A percentile compares a stretch with the other conserved stretches of the same genome.
Conservation (phyloP, 306 rosid genomes). For the Sesbania bispinosa region DNA sequence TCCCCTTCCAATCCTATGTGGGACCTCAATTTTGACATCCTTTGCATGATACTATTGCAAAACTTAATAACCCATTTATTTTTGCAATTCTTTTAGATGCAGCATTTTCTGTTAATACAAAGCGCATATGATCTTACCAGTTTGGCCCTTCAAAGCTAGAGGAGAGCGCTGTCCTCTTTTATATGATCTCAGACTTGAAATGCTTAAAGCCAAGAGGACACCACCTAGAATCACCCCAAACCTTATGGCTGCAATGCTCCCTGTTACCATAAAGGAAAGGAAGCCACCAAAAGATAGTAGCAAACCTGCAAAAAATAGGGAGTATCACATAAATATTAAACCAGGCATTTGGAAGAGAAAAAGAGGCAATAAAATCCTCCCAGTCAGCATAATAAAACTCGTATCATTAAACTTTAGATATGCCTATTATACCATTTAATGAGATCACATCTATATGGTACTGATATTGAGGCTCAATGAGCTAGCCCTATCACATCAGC, state of each 20-base stretch:
- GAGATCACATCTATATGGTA: neutral
- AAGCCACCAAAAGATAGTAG: constrained; percentile 84
- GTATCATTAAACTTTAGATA: neutral
- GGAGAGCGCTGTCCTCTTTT: constrained; percentile 58
- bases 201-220: constrained; percentile 62
- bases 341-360: neutral
- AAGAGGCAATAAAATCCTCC: neutral
- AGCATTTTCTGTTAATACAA: neutral
- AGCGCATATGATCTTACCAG: constrained; percentile 55
- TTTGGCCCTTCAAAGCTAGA: constrained; percentile 73
- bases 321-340: constrained; percentile 26
- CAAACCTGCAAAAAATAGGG: constrained; percentile 61
- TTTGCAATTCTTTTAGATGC: neutral
- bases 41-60: neutral
- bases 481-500: neutral
- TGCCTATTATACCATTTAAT: neutral
- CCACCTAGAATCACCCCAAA: constrained; percentile 93
- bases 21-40: neutral
- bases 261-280: constrained; percentile 82
- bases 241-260: constrained; percentile 74
- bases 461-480: neutral
- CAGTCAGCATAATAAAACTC: neutral
- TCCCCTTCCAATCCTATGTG: neutral
- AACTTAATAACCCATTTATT: neutral
- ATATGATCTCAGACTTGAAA: constrained; percentile 64